phyloP scores from a whole-genome alignment of 257 asterid species.

The Agastache rugosa region DNA sequence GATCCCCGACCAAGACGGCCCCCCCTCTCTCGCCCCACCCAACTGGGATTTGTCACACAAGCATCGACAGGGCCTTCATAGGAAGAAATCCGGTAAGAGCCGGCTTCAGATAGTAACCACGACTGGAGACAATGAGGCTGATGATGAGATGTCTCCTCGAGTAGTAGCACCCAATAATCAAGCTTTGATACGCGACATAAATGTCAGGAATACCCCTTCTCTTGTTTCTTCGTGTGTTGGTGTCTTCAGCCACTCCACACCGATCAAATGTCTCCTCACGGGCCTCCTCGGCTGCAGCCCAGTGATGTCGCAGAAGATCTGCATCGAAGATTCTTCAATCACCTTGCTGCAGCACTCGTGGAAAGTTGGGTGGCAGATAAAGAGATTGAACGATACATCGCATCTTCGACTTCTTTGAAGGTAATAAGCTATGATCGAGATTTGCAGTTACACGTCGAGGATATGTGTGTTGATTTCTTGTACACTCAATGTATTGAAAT shows the following conservation, averaged over 20 bases:
- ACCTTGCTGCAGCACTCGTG: conserved; percentile 89
- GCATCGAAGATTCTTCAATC: conserved; percentile 86
- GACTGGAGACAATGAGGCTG: conserved; percentile 91
- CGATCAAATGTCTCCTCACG: conserved; percentile 81
- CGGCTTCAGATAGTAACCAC: conserved; percentile 86
- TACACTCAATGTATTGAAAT: neutral
- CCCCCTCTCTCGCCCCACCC: conserved; percentile 56
- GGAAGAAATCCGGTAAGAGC: conserved; percentile 94
- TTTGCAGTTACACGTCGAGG: conserved; percentile 28
- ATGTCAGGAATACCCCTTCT: conserved; percentile 49
- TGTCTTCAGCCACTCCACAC: conserved; percentile 80
- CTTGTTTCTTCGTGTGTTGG: conserved; percentile 61
- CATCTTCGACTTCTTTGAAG: conserved; percentile 86
- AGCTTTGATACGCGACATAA: conserved; percentile 51
- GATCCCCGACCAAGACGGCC: conserved; percentile 56
- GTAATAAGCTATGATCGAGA: neutral
- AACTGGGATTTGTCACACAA: conserved; percentile 65
- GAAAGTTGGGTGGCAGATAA: conserved; percentile 91
- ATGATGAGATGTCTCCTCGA: conserved; percentile 97
- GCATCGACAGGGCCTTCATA: conserved; percentile 61
- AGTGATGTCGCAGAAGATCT: conserved; percentile 70
- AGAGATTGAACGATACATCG: conserved; percentile 88
- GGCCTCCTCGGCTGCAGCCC: conserved; percentile 91
- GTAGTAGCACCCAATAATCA: conserved; percentile 50
- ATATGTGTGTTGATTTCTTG: neutral